Base-by-base conservation (phyloP, 257 asterid species). In the Ajuga chamaepitys region DNA sequence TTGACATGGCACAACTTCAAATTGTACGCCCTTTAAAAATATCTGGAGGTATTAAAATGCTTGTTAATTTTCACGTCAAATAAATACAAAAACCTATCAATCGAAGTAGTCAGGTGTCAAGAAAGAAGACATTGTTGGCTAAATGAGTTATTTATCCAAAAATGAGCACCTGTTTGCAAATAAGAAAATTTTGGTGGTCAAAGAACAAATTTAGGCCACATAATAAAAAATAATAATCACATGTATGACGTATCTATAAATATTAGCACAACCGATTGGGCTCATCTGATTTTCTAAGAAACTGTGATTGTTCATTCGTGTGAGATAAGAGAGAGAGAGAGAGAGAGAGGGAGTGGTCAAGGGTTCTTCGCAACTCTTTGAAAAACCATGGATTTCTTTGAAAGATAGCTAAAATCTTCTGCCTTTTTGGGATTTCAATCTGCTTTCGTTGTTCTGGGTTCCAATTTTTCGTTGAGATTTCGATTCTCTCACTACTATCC, bases 331-430 rank as follows among this genome's bases (percentile, higher is more conserved):
- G 58, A 52, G 52, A 51, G 61, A 35, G 60, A 34, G 59, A 7
- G 48, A 32, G 58, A 55, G 65, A 51, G 77, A 69, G 53, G 48
- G 42, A 68, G 4, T 20, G 52, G 64, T 28, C 64, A 63, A 61
- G 67, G 62, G 68, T 34, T 65, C 42, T 41, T 21, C 2, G 53
- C 1, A 37, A 76, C 64, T 30, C 64, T 28, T 14, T 56, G 37
- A 34, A 45, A 50, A 26, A 1, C n/a, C 61, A 75, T 75, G 79
- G 81, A 79, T 16, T 79, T 75, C 61, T 72, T 65, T 37, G 79
- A 79, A n/a, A 60, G 48, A 72, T 62, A 64, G 74, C 70, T 25
- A 58, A 58, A 46, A 7, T 17, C 22, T 59, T 24, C 40, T 22
- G 13, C 21, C 55, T 45, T 3, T 66, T 71, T 32, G 60, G 75